Conservation (phyloP, 805 yeast genomes). For the Cyberlindnera samutprakarnensis region DNA sequence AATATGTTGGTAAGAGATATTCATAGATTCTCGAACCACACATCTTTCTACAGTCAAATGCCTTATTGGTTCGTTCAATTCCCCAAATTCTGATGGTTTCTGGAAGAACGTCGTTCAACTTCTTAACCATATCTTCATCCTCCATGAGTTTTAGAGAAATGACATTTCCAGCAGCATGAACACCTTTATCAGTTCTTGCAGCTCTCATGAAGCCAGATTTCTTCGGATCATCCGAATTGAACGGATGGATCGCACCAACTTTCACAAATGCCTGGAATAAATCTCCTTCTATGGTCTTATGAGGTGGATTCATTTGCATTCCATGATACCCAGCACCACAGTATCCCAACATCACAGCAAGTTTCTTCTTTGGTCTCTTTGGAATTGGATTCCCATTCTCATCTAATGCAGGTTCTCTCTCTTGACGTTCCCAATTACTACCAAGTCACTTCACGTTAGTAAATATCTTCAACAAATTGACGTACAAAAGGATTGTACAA, state of each 20-base stretch:
- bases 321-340: constrained; percentile 97
- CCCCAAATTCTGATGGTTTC: constrained; percentile 93
- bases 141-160: constrained; percentile 78
- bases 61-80: constrained; percentile 75
- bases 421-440: constrained; percentile 14
- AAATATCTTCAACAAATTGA: too few relatives aligned
- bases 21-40: constrained; percentile 96
- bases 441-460: constrained; percentile 5
- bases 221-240: constrained; percentile 81
- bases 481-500: too few relatives aligned
- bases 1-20: constrained; percentile 85
- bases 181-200: constrained; percentile 91
- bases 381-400: constrained; percentile 56
- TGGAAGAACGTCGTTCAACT: constrained; percentile 72
- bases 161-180: constrained; percentile 95
- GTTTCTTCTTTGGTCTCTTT: constrained; percentile 80
- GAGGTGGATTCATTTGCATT: constrained; percentile 88
- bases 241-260: constrained; percentile 84
- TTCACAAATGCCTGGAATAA: constrained; percentile 73
- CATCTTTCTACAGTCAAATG: constrained; percentile 91
- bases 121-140: constrained; percentile 58
- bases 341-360: constrained; percentile 85
- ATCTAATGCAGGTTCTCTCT: constrained; percentile 33
- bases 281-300: constrained; percentile 86
- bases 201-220: constrained; percentile 84